phyloP scores from a whole-genome alignment of 345 rosid genomes.

The Physaria fendleri region DNA sequence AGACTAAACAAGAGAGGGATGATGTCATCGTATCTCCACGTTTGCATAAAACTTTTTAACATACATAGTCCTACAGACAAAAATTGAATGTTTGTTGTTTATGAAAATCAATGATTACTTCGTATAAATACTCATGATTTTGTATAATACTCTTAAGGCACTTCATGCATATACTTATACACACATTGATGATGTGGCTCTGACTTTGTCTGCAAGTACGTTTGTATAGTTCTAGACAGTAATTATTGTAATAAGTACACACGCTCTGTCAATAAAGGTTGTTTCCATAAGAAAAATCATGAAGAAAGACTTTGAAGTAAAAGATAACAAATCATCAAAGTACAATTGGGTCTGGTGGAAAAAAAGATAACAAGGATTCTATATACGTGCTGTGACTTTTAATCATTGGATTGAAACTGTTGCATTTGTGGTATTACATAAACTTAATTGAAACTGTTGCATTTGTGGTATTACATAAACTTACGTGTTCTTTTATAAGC shows the following conservation, averaged over 20 bases:
- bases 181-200: too few species aligned
- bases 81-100: constrained; percentile 17
- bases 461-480: constrained; percentile 20
- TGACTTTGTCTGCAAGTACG: constrained; percentile 21
- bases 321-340: constrained; percentile 9
- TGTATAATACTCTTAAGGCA: too few species aligned
- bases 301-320: constrained; percentile 6
- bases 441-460: constrained; percentile 11
- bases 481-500: too few species aligned
- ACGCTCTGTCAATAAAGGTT: constrained; percentile 12
- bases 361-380: neutral
- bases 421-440: constrained; percentile 20
- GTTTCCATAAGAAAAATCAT: constrained; percentile 9
- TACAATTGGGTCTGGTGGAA: neutral
- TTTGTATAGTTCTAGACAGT: constrained; percentile 10
- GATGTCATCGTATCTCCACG: constrained; percentile 33
- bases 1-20: too few species aligned
- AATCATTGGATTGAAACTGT: constrained; percentile 11
- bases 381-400: neutral
- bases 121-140: too few species aligned
- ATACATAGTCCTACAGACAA: constrained; percentile 11
- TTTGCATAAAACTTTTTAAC: constrained; percentile 25
- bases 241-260: constrained; percentile 15
- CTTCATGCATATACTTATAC: too few species aligned
- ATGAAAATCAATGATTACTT: constrained; percentile 23